These are phyloP conservation scores for Choiromyces venosus DNA, from an alignment of 495 filamentous ascomycete species.

Conservation along the genomic window DNA sequence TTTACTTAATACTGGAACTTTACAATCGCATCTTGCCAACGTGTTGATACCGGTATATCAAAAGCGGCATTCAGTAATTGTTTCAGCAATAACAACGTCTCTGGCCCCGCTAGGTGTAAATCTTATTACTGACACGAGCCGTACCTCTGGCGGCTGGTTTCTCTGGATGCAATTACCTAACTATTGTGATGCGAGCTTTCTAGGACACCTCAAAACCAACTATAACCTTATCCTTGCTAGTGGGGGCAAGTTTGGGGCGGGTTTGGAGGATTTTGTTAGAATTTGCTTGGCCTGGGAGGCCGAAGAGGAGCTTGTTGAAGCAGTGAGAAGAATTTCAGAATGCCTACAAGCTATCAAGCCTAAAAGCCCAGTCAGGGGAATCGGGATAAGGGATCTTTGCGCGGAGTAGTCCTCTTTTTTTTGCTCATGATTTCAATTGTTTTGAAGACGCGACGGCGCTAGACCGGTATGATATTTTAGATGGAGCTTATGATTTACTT, in stretches of 20 bases:
- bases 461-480: neutral
- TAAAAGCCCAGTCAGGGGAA: neutral
- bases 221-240: constrained; percentile 59
- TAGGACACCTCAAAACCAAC: constrained; percentile 50
- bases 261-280: constrained; percentile 55
- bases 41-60: constrained; percentile 53
- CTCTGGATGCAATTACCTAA: constrained; percentile 65
- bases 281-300: constrained; percentile 74
- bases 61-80: constrained; percentile 52
- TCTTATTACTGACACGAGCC: constrained; percentile 22
- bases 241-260: constrained; percentile 44
- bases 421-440: neutral
- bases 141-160: constrained; percentile 68
- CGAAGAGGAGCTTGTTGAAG: constrained; percentile 61
- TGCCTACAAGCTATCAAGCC: neutral
- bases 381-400: neutral
- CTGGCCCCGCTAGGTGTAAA: constrained; percentile 58
- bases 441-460: neutral
- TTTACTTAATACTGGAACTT: constrained; percentile 51
- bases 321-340: constrained; percentile 49
- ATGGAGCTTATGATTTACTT: neutral
- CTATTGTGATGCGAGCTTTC: constrained; percentile 51
- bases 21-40: constrained; percentile 47
- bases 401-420: neutral
- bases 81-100: constrained; percentile 52